Evolutionary conservation across 1,284 basidiomycete species (phyloP).

Genomic region (Pyrrhoderma noxium): DNA sequence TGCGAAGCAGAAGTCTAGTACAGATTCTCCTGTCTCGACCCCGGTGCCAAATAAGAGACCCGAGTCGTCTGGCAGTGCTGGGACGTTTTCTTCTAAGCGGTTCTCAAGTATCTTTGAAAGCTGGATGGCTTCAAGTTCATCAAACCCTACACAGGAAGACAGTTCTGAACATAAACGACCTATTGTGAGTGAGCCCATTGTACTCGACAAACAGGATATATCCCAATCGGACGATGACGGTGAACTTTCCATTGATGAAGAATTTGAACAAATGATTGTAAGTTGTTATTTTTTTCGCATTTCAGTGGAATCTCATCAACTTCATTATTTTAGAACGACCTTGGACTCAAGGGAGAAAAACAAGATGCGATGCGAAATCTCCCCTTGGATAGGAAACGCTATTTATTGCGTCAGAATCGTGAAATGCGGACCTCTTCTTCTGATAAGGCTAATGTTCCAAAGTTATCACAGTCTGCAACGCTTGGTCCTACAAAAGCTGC

Average conservation of each 20-base stretch:
- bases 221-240: conserved; percentile 8
- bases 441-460: conserved; percentile 28
- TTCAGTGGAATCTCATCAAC: background rate
- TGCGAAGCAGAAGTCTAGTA: conserved; percentile 38
- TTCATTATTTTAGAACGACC: conserved; percentile 44
- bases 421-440: conserved; percentile 24
- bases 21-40: conserved; percentile 20
- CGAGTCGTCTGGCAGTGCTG: conserved; percentile 11
- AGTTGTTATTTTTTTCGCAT: conserved; percentile 22
- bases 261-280: conserved; percentile 63
- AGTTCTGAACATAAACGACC: background rate
- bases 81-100: conserved; percentile 12
- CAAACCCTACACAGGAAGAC: conserved; percentile 6
- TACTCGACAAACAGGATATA: conserved; percentile 1
- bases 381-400: conserved; percentile 59
- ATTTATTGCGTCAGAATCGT: conserved; percentile 53
- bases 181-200: conserved; percentile 17
- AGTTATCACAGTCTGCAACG: conserved; percentile 38
- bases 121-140: conserved; percentile 13
- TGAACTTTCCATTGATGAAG: conserved; percentile 35
- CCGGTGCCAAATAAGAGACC: conserved; percentile 19
- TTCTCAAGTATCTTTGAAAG: conserved; percentile 17
- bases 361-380: conserved; percentile 62
- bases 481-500: conserved; percentile 55
- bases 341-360: conserved; percentile 66